These are phyloP conservation scores for Penicillium decumbens DNA, from an alignment of 2,329 filamentous ascomycete genomes.

Conservation along the genomic window DNA sequence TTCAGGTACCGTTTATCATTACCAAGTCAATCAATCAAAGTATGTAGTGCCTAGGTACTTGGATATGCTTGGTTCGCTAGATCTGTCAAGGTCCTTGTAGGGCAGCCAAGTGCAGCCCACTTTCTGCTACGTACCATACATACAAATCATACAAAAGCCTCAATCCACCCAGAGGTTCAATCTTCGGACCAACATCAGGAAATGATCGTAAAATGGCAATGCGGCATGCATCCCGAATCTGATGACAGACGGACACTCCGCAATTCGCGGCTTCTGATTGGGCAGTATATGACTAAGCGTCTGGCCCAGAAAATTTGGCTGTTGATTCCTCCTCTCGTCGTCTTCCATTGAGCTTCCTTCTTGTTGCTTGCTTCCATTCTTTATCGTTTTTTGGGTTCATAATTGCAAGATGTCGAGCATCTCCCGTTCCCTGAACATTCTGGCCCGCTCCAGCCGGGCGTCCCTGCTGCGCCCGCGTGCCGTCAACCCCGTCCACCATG, in stretches of 20 bases:
- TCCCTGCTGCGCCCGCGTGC: conserved; percentile 65
- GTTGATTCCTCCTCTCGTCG: conserved; percentile 26
- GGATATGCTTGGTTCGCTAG: background rate
- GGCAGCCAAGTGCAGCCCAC: background rate
- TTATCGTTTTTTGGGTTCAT: conserved; percentile 27
- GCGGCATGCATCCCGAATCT: background rate
- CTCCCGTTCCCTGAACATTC: conserved; percentile 70
- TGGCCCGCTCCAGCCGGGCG: conserved; percentile 75
- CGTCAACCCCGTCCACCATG: conserved; percentile 68
- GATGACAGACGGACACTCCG: conserved; percentile 21
- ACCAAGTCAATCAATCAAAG: background rate
- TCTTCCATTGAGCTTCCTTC: conserved; percentile 25
- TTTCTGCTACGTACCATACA: background rate
- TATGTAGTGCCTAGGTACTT: background rate
- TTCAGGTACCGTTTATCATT: background rate
- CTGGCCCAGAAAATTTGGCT: conserved; percentile 34
- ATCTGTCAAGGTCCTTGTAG: background rate
- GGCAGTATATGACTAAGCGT: conserved; percentile 38
- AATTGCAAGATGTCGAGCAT: conserved; percentile 69
- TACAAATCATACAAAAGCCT: background rate
- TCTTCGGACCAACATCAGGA: background rate
- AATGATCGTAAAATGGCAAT: background rate
- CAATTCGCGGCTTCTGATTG: conserved; percentile 32
- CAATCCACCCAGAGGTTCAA: no score
- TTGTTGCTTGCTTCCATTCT: conserved; percentile 22